Base-by-base conservation (phyloP, 179 eudicot species). In the Silene noctiflora region DNA sequence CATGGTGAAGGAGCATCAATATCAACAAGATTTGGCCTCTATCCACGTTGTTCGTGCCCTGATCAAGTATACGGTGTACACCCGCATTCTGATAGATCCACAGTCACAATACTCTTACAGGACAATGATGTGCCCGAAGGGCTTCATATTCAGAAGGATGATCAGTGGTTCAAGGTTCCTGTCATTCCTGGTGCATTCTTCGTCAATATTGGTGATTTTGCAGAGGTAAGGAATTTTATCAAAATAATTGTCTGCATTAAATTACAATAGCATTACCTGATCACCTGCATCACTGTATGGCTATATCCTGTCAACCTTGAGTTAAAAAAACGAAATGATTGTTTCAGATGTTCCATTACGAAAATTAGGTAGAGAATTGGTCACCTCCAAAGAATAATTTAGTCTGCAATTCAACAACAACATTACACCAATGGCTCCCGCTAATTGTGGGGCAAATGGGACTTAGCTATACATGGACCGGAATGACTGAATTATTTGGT, bases 141-240 rank as follows among this genome's bases (percentile, higher is more conserved):
- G 56, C 89, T 93, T 56, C 87, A 91, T 75, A 27, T 86, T 71
- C 71, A 75, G 76, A 88, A 81, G 76, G 92, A 90, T 80, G 89
- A 72, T 39, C 79, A 87, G 39, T 93, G 97, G 96, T 82, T 79
- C 72, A 66, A 82, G 58, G 93, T 91, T 62, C 93, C 91, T 17
- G 80, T 86, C 10, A 46, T 86, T 56, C 93, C 91, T 33, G 82
- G 88, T 63, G 91, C 96, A 25, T 69, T 91, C 4, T 80, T 90
- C 7, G 59, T 91, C 66, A 86, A 85, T 64, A 85, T 83, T 27
- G 98, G 97, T 6, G 97, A 94, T 76, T 87, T 81, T 76, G 71
- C 75, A 27, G 96, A 94, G 95, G 98, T 89, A 78, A 20, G 31
- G 31, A 44, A 13, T 24, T 48, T 24, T 0, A 3, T 51, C 17